These are phyloP conservation scores for Gardenia jasminoides DNA, from an alignment of 257 asterid species.

Conservation along the genomic window DNA sequence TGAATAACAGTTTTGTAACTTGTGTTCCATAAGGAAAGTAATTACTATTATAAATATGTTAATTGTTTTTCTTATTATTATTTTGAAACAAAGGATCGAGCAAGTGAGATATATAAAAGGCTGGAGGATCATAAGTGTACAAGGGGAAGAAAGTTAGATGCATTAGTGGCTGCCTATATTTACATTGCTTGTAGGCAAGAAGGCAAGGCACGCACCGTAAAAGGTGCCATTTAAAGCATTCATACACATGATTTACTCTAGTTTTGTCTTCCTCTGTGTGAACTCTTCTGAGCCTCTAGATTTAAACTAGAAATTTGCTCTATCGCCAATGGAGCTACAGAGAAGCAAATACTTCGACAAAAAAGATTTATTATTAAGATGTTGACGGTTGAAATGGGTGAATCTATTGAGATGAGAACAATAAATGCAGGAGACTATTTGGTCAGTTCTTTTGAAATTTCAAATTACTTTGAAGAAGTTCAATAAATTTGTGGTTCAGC, in stretches of 20 bases:
- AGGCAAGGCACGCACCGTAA: conserved; percentile 86
- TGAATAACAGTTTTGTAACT: neutral
- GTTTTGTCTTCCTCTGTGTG: conserved; percentile 31
- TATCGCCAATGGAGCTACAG: conserved; percentile 82
- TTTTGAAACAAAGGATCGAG: conserved; percentile 56
- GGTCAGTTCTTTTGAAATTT: conserved; percentile 45
- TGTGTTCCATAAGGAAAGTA: neutral
- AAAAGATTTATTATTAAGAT: conserved; percentile 83
- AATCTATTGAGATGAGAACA: conserved; percentile 86
- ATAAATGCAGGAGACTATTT: conserved; percentile 88
- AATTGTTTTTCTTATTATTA: neutral
- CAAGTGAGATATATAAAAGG: conserved; percentile 79
- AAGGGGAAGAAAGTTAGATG: conserved; percentile 87
- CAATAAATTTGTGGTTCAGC: neutral
- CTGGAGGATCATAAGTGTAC: conserved; percentile 89
- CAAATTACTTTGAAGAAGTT: neutral
- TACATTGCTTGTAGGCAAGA: conserved; percentile 90
- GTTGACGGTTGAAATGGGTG: conserved; percentile 90
- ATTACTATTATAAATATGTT: neutral
- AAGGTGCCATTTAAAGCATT: conserved; percentile 57
- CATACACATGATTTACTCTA: conserved; percentile 28
- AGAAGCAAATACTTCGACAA: conserved; percentile 89
- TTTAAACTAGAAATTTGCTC: conserved; percentile 80
- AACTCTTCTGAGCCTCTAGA: conserved; percentile 45
- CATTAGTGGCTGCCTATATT: conserved; percentile 84